A percentile compares a stretch with the other conserved stretches of the same genome.
These are phyloP conservation scores for Triticum dicoccoides DNA, from an alignment of 176 grass and related monocot species.

Conservation along the genomic window DNA sequence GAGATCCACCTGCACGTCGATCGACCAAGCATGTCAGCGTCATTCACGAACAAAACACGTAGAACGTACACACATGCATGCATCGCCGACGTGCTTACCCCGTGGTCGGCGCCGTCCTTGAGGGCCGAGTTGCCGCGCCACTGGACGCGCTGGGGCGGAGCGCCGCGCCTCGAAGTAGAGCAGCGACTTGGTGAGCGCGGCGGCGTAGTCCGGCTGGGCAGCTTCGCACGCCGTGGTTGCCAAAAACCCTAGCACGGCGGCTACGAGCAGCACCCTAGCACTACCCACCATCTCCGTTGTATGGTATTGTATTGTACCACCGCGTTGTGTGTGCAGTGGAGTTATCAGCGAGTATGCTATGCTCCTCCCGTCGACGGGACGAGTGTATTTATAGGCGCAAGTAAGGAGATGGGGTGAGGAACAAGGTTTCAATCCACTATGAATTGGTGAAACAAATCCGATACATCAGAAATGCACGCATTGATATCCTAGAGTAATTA, in stretches of 20 bases:
- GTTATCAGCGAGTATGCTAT: not conserved
- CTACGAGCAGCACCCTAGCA: not conserved
- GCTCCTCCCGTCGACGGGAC: not conserved
- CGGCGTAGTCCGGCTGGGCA: constrained; percentile 28
- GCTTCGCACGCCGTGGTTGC: not conserved
- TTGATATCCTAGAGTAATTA: not conserved
- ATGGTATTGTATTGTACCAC: not conserved
- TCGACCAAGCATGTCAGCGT: not conserved
- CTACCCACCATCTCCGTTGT: not conserved
- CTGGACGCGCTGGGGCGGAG: constrained; percentile 46
- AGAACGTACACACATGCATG: not conserved
- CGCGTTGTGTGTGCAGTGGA: not conserved
- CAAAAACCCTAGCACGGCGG: not conserved
- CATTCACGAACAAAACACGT: not conserved
- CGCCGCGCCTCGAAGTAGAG: constrained; percentile 74
- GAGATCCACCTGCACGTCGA: constrained; percentile 46
- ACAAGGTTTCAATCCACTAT: not conserved
- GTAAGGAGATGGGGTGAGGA: too few species aligned
- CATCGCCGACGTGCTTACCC: constrained; percentile 21
- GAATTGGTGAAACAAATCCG: not conserved
- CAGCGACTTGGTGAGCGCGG: constrained; percentile 55
- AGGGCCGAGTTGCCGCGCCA: constrained; percentile 68
- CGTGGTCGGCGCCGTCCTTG: constrained; percentile 43
- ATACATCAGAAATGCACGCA: not conserved
- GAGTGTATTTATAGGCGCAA: not conserved